Evolutionary conservation across 306 rosid species (phyloP), one percentile per base, ranked within the genome.

Genomic region (Trichosanthes truncata): DNA sequence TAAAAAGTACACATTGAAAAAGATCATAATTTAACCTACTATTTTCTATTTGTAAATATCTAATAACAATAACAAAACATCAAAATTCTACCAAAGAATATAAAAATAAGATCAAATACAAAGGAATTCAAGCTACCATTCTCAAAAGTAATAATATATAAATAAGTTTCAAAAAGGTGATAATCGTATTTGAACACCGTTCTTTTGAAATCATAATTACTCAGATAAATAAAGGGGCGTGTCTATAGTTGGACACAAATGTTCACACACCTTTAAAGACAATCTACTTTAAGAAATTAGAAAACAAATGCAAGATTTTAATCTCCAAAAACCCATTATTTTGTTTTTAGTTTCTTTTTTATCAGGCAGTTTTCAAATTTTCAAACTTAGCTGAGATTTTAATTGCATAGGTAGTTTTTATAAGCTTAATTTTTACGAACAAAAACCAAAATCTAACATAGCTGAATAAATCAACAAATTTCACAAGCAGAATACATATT

Each of bases 401-500:
- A 40, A 40, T 40, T 6, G 45, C 4, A 0, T 3, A 48, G 5
- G 18, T 48, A 48, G 53, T 13, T 48, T 46, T 51, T 18, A 52
- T 52, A 52, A 18, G 23, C 23, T 18, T 46, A 12, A 46, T 12
- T 46, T 45, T 45, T 51, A 51, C 7, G n/a, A 52, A 17, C 21
- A 52, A n/a, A 10, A 23, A 23, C 7, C 14, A 57, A 0, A 60
- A 60, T 56, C 13, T n/a, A 56, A 56, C 2, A 52, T 52, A 48
- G 55, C 7, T 4, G 4, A 59, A 62, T 62, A 33, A 29, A 62
- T 15, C 23, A 62, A 17, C 11, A 62, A 62, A 1, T 6, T 63
- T 63, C 71, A 63, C 23, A 63, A 63, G 25, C 71, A 65, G 9
- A 65, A 69, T 43, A 41, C 53, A 69, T 69, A 69, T 69, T 69